A percentile compares a stretch with the other conserved stretches of the same genome.
phyloP scores from a whole-genome alignment of 495 filamentous ascomycete genomes.

The Hypoxylon lienhwacheense region DNA sequence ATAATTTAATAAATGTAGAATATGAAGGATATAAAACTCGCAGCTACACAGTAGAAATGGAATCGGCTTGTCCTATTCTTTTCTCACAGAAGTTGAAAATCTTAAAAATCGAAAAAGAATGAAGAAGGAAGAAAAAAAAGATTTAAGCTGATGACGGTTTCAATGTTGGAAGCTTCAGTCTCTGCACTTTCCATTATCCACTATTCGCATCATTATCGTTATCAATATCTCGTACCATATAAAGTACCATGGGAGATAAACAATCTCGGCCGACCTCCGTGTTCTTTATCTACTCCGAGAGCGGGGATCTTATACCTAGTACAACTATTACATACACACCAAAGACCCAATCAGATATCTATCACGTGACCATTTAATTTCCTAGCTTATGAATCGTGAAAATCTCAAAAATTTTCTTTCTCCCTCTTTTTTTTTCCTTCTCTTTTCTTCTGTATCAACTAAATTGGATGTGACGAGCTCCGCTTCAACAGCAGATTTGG shows the following conservation, averaged over 20 bases:
- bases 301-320: slow-evolving; percentile 29
- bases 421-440: slow-evolving; percentile 32
- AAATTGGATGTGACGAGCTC: slow-evolving; percentile 60
- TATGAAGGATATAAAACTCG: too few relatives aligned
- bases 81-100: background rate
- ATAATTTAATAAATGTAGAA: slow-evolving; percentile 13
- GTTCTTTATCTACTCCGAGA: slow-evolving; percentile 20
- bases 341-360: background rate
- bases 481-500: slow-evolving; percentile 46
- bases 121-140: too few relatives aligned
- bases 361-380: slow-evolving; percentile 17
- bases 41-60: too few relatives aligned
- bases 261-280: too few relatives aligned
- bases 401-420: slow-evolving; percentile 16
- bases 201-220: background rate
- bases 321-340: slow-evolving; percentile 25
- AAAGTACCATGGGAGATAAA: too few relatives aligned
- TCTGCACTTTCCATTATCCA: background rate
- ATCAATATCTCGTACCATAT: too few relatives aligned
- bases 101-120: too few relatives aligned
- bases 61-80: background rate
- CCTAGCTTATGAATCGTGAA: slow-evolving; percentile 4
- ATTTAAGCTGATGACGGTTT: too few relatives aligned
- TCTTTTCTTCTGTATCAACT: slow-evolving; percentile 56
- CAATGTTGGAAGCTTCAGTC: slow-evolving; percentile 15